Conservation (phyloP, 1,284 basidiomycete species). For the Cutaneotrichosporon mucoides region DNA sequence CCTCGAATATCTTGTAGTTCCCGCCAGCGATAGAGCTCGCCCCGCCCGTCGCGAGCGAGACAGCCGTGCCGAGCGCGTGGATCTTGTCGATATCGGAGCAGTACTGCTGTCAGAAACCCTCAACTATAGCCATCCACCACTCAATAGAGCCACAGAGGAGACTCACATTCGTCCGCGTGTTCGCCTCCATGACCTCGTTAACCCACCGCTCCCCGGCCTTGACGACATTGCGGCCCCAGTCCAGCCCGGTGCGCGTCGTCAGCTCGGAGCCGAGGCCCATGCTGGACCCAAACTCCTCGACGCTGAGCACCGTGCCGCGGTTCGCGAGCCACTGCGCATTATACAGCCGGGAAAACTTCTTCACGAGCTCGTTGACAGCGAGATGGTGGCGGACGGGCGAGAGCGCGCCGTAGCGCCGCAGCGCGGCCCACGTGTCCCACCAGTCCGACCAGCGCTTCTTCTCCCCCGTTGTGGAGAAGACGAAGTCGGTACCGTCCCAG, state of each 20-base stretch:
- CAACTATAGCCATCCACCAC: too few species aligned
- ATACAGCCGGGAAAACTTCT: conserved; percentile 38
- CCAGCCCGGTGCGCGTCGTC: conserved; percentile 56
- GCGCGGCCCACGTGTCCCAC: conserved; percentile 66
- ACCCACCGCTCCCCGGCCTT: conserved; percentile 62
- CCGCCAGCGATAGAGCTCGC: conserved; percentile 70
- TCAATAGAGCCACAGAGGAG: too few species aligned
- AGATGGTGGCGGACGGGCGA: conserved; percentile 60
- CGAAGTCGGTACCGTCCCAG: conserved; percentile 67
- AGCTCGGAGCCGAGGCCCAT: conserved; percentile 47
- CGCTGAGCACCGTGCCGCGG: conserved; percentile 26
- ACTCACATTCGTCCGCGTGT: conserved; percentile 77
- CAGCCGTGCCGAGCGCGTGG: conserved; percentile 72
- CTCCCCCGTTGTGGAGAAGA: conserved; percentile 58
- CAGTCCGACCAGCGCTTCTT: conserved; percentile 50
- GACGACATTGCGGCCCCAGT: conserved; percentile 58
- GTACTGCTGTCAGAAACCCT: conserved; percentile 31
- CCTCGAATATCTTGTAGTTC: conserved; percentile 80
- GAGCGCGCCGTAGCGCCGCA: conserved; percentile 76
- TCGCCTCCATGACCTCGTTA: conserved; percentile 74
- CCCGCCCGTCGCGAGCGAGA: conserved; percentile 67
- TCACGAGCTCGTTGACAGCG: conserved; percentile 29
- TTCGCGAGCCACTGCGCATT: conserved; percentile 29
- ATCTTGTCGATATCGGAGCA: conserved; percentile 65
- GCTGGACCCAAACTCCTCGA: conserved; percentile 37